phyloP scores from a whole-genome alignment of 768 basidiomycete genomes.

The Termitomyces sp. region DNA sequence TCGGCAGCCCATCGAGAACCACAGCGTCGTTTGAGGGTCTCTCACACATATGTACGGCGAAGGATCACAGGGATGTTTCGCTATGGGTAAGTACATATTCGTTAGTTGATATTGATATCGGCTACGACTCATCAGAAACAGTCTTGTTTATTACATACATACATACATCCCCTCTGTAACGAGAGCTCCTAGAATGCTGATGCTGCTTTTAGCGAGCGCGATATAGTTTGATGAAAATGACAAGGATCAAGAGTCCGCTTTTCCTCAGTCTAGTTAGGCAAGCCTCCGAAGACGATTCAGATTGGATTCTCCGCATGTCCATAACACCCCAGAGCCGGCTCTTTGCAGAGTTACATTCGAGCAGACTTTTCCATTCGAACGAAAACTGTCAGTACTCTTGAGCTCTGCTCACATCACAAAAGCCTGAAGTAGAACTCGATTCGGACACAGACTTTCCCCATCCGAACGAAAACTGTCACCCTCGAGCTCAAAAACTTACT shows the following conservation, averaged over 20 bases:
- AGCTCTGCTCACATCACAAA: neutral
- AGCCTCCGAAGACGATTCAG: no score
- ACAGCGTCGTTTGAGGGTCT: neutral
- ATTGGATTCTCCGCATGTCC: neutral
- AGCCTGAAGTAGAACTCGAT: neutral
- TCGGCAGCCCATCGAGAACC: neutral
- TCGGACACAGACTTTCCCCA: no score
- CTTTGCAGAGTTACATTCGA: neutral
- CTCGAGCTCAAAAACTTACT: no score
- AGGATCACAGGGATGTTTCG: neutral
- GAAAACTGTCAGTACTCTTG: neutral
- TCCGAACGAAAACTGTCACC: no score
- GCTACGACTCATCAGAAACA: neutral
- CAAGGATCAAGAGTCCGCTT: neutral
- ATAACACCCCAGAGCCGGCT: neutral
- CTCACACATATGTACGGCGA: neutral
- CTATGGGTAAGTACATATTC: neutral
- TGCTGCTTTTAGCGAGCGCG: neutral
- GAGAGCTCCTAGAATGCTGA: neutral
- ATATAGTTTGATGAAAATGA: neutral
- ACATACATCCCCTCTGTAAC: neutral
- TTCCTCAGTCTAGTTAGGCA: neutral
- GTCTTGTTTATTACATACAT: neutral
- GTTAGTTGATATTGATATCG: neutral
- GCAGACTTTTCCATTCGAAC: neutral